Base-by-base conservation (phyloP, 2,329 filamentous ascomycete species). In the Eutypa lata region DNA sequence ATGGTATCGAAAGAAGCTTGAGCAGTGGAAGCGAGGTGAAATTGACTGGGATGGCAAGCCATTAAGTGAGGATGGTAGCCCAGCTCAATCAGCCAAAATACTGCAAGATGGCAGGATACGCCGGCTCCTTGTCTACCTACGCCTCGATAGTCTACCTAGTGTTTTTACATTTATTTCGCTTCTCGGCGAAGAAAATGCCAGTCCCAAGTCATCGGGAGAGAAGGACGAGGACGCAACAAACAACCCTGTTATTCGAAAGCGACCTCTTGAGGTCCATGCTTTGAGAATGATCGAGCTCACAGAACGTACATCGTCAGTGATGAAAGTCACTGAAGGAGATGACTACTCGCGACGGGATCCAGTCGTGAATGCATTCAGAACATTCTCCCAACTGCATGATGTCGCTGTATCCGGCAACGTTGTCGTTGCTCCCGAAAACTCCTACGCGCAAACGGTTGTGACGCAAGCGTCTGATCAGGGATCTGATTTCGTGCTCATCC, bases 271-370 rank as follows among this genome's bases (percentile, higher is more conserved):
- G 64, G 87, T 91, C 0, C 90, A 96, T 62, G 93, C 91, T 31
- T 74, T 96, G n/a, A 88, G 92, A 14, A 80, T 97, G 16, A 73
- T 95, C 47, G 90, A 95, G 65, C 81, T 97, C 13, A 95, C 90
- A 0, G 92, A 97, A 62, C 91, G 93, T 79, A 89, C 90, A 42
- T 97, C 93, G 1, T 92, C 91, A 18, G 93, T 97, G 62, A 97
- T 97, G 93, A 88, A 90, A 62, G 90, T 96, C 11, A 87, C 91
- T 0, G 91, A 95, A 65, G 79, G 87, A 3, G 88, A 91, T 38
- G 90, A 94, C 47, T 81, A 85, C 55, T 82, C 82, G 24, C 77
- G 81, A 7, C 80, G 82, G 62, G 93, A 97, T 63, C 91, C 93
- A 0, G 87, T 97, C 3, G 84, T 97, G 51, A 96, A 96, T 66